Base-by-base conservation (phyloP, 163 green algal species). In the Chloromonas sp. region DNA sequence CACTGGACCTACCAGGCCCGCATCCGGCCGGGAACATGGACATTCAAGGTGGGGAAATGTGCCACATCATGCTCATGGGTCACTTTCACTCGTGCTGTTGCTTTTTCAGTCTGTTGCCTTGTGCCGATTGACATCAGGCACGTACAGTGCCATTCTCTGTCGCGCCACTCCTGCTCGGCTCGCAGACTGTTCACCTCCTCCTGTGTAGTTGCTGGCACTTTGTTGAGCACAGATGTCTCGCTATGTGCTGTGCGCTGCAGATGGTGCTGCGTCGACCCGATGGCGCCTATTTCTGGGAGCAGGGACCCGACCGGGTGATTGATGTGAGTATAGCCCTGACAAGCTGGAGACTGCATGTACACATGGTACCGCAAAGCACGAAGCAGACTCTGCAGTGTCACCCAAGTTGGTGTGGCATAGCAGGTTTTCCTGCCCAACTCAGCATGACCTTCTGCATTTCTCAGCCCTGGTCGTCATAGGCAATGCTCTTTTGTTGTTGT, bases 251-350 rank as follows among this genome's bases (percentile, higher is more conserved):
- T 81, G 77, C 77, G 36, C 5, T 61, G 61, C 61, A 84, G 61
- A 5, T 71, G 81, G 61, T 89, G 70, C 80, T 89, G 70, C 79
- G 86, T 58, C 81, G 84, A 58, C 82, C 88, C 1, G 86, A 91
- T 62, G 86, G 86, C 60, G 62, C 78, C 60, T 91, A 91, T 70
- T 15, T 91, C 2, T 91, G 86, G 86, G 88, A 91, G 83, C 76
- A 81, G 0, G 86, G 88, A 5, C 82, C 86, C 5, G 66, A 74
- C 66, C 66, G 66, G 5, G 66, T 74, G 66, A 5, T 74, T 11
- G 11, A 74, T 11, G 66, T 74, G 66, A 5, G 66, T 74, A 11
- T 11, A 74, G 66, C 66, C 11, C 11, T 5, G 5, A 74, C 11
- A 74, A 74, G 11, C 11, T 74, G 5, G 11, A 15, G 5, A 74